Base-by-base conservation (phyloP, 148 eudicot genomes). In the Talinum fruticosum region DNA sequence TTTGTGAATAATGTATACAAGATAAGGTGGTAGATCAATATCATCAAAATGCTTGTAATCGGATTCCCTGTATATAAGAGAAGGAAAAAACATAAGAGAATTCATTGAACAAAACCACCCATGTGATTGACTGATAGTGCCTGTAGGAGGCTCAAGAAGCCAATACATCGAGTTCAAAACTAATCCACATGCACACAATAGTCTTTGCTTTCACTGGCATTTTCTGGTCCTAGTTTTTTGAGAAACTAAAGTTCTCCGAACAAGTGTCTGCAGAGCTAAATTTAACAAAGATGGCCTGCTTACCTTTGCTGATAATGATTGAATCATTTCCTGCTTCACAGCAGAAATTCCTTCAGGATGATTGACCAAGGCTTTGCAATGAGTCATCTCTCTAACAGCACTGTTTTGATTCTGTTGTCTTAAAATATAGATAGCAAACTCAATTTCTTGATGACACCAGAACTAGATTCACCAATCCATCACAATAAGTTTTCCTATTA, bases 341-440 rank as follows among this genome's bases (percentile, higher is more conserved):
- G 36, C 64, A 38, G 80, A 66, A 36, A 69, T 61, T 73, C 73
- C 77, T 57, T 64, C 72, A 0, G 79, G 80, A 62, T 54, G 78
- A 68, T 78, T 82, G 37, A 77, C 80, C 74, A 77, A 73, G 44
- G 49, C 74, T 44, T 82, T 65, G 32, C 76, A 76, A 30, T 77
- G 61, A 77, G 77, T 66, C 84, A 82, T 82, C 44, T 28, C 57
- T 35, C 36, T n/a, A 54, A 29, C 72, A 71, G 26, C 53, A 6
- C 38, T 28, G 51, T 13, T 12, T 62, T 67, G 26, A 61, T 3
- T 62, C 71, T 13, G 33, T 30, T 10, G 33, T 32, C 74, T 28
- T 66, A 38, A 1, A 38, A 15, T 28, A 6, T 1, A 10, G 70
- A 37, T 51, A 44, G 24, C 69, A 34, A 80, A 38, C 67, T 37